Percentiles rank a stretch among this genome's conserved stretches.
Conservation (phyloP, 345 rosid species). For the Gossypium rotundifolium region DNA sequence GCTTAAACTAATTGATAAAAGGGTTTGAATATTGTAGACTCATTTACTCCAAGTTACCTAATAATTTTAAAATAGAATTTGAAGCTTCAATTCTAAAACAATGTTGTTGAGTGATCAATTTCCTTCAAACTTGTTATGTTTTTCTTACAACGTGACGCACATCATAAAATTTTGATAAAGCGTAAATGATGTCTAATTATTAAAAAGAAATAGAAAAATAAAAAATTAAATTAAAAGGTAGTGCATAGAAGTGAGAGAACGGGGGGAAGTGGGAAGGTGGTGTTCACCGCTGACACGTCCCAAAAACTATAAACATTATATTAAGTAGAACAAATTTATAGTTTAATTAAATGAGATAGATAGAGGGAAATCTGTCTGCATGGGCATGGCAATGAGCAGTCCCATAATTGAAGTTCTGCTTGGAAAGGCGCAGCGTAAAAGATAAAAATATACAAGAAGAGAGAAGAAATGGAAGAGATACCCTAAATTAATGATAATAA, state of each 20-base stretch:
- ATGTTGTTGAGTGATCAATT: neutral
- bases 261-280: constrained; percentile 21
- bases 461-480: neutral
- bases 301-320: neutral
- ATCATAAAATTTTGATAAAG: too few species aligned
- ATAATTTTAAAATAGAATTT: neutral
- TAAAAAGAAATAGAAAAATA: neutral
- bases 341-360: too few species aligned
- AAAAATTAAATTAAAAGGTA: neutral
- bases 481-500: too few species aligned
- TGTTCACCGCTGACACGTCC: neutral
- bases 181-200: neutral
- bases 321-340: neutral
- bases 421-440: neutral
- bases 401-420: neutral
- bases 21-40: neutral
- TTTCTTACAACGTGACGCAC: neutral
- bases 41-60: neutral
- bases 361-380: neutral
- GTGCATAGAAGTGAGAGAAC: neutral
- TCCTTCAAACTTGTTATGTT: neutral
- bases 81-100: neutral
- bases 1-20: neutral
- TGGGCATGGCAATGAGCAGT: constrained; percentile 4
- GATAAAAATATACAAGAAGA: neutral